Percentiles rank a stretch among this genome's conserved stretches.
phyloP scores from a whole-genome alignment of 306 rosid species.

The Coriaria nepalensis region DNA sequence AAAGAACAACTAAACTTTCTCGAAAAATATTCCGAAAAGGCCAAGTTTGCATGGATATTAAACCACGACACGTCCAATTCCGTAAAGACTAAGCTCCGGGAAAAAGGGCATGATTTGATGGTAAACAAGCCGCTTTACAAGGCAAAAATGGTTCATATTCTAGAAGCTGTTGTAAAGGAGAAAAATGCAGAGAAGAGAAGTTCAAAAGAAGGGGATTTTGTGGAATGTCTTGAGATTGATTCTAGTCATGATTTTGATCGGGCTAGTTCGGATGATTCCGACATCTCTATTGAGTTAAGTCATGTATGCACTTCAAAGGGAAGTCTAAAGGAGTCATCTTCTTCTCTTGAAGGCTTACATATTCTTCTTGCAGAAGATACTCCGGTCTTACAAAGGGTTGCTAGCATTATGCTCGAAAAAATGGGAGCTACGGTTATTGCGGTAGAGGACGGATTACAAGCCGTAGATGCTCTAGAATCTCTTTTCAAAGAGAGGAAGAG shows the following conservation, averaged over 20 bases:
- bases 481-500: slow-evolving; percentile 32
- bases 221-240: slow-evolving; percentile 82
- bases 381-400: slow-evolving; percentile 89
- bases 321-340: not conserved
- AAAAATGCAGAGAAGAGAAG: slow-evolving; percentile 51
- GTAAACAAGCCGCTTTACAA: slow-evolving; percentile 76
- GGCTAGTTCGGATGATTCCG: slow-evolving; percentile 82
- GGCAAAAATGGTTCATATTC: slow-evolving; percentile 69
- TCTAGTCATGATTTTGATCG: slow-evolving; percentile 50
- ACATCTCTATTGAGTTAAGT: slow-evolving; percentile 40
- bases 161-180: slow-evolving; percentile 64
- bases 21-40: slow-evolving; percentile 57
- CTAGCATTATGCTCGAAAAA: slow-evolving; percentile 93
- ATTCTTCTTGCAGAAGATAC: slow-evolving; percentile 93
- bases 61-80: slow-evolving; percentile 80
- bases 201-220: slow-evolving; percentile 45
- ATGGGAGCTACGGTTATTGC: slow-evolving; percentile 88
- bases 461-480: slow-evolving; percentile 70
- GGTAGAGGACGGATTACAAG: slow-evolving; percentile 80
- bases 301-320: slow-evolving; percentile 20
- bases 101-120: slow-evolving; percentile 63
- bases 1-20: slow-evolving; percentile 87
- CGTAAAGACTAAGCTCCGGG: slow-evolving; percentile 74
- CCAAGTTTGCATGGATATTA: slow-evolving; percentile 82
- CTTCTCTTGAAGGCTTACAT: slow-evolving; percentile 64